Conservation (phyloP, 768 basidiomycete species). For the Cyathus striatus region DNA sequence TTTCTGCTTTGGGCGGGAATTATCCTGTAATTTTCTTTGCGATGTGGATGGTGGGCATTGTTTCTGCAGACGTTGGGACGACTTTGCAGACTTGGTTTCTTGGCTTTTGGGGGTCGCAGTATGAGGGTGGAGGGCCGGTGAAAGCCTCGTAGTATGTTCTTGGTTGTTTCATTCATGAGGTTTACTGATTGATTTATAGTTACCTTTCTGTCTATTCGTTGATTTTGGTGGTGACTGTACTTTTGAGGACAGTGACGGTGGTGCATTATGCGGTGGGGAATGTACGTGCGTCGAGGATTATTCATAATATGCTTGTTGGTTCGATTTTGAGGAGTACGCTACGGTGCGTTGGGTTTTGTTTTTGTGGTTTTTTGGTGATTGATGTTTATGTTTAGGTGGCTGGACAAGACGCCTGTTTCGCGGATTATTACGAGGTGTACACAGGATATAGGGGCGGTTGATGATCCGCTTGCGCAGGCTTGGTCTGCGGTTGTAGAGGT, state of each 20-base stretch:
- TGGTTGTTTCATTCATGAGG: not conserved
- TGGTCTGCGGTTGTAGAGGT: not conserved
- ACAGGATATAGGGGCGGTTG: not conserved
- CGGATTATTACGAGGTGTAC: not conserved
- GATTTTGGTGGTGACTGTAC: conserved; percentile 3
- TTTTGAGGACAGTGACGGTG: conserved; percentile 20
- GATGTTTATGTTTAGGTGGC: not conserved
- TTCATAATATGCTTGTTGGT: not conserved
- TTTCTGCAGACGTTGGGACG: not conserved
- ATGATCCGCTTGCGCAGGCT: too few species aligned
- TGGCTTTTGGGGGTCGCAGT: conserved; percentile 1
- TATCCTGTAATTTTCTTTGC: not conserved
- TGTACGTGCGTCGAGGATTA: not conserved
- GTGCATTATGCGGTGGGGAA: not conserved
- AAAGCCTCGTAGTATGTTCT: not conserved
- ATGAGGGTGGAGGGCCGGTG: not conserved
- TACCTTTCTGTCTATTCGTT: not conserved
- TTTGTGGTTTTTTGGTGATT: not conserved
- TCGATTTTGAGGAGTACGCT: not conserved
- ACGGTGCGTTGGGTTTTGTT: conserved; percentile 1
- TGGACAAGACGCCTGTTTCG: not conserved
- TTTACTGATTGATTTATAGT: not conserved
- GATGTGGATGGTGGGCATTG: not conserved
- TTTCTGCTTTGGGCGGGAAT: conserved; percentile 20
- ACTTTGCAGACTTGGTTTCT: conserved; percentile 1